phyloP scores from a whole-genome alignment of 345 rosid genomes.

The Acer negundo region DNA sequence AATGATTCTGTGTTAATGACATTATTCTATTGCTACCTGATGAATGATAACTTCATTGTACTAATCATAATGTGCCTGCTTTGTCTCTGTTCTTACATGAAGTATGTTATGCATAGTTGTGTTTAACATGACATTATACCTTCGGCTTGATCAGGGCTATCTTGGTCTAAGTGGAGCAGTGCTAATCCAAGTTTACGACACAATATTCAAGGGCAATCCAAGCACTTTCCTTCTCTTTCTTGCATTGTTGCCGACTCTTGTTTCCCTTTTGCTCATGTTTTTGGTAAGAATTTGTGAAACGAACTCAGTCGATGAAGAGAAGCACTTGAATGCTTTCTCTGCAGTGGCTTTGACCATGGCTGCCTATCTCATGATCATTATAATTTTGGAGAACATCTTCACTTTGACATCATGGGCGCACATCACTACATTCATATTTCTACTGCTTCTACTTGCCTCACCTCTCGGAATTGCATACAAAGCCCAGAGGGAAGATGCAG shows the following conservation, averaged over 20 bases:
- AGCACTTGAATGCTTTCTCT: slow-evolving; percentile 46
- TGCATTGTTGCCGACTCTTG: slow-evolving; percentile 38
- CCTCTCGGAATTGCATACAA: slow-evolving; percentile 39
- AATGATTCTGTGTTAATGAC: background rate
- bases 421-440: slow-evolving; percentile 30
- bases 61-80: background rate
- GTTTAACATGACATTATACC: background rate
- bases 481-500: slow-evolving; percentile 23
- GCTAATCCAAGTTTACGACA: slow-evolving; percentile 49
- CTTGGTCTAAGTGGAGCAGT: slow-evolving; percentile 59
- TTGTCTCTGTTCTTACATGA: background rate
- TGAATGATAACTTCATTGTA: background rate
- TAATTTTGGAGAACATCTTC: slow-evolving; percentile 38
- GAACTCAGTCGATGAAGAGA: slow-evolving; percentile 37
- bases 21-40: background rate
- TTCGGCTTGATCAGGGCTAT: slow-evolving; percentile 41
- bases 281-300: slow-evolving; percentile 41
- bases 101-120: background rate
- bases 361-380: slow-evolving; percentile 46
- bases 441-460: slow-evolving; percentile 41
- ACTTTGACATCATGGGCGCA: slow-evolving; percentile 21
- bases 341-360: slow-evolving; percentile 42
- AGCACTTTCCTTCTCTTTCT: slow-evolving; percentile 42
- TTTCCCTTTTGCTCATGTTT: slow-evolving; percentile 45
- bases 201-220: slow-evolving; percentile 38